phyloP scores from a whole-genome alignment of 495 filamentous ascomycete genomes.

The Penicillium malachiteum region DNA sequence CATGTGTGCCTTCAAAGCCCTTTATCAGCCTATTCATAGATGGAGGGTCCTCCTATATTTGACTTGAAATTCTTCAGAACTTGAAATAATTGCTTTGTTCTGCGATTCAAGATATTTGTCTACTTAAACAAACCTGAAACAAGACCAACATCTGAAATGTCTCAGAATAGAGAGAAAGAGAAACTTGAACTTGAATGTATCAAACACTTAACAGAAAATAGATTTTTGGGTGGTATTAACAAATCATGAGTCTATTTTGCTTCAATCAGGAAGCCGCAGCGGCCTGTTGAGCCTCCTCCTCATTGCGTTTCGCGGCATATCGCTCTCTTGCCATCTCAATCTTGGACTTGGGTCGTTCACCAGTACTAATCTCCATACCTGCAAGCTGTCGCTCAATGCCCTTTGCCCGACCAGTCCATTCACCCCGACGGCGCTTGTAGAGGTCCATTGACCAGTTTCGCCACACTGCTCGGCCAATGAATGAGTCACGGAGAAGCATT shows the following conservation, averaged over 20 bases:
- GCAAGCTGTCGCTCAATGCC: constrained; percentile 31
- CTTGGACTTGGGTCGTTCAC: constrained; percentile 41
- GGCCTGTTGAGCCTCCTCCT: constrained; percentile 11
- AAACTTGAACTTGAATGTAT: no score
- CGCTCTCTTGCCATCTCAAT: constrained; percentile 50
- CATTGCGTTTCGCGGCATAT: constrained; percentile 35
- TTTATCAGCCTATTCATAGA: no score
- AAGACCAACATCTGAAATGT: no score
- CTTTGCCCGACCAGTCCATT: constrained; percentile 72
- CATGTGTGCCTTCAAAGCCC: no score
- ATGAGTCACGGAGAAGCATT: constrained; percentile 65
- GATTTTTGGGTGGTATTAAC: neutral
- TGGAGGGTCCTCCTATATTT: no score
- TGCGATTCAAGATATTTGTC: no score
- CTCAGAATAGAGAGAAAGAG: no score
- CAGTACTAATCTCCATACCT: constrained; percentile 16
- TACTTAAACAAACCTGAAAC: no score
- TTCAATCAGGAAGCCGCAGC: neutral
- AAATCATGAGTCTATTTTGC: neutral
- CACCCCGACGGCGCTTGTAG: constrained; percentile 64
- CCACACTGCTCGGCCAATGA: constrained; percentile 81
- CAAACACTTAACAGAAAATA: neutral
- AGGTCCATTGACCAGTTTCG: constrained; percentile 89
- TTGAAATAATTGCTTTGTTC: no score
- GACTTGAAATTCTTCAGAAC: no score